Percentiles rank a stretch among this genome's conserved stretches.
Evolutionary conservation across 345 rosid genomes (phyloP).

Genomic region (Lepidium aucheri): DNA sequence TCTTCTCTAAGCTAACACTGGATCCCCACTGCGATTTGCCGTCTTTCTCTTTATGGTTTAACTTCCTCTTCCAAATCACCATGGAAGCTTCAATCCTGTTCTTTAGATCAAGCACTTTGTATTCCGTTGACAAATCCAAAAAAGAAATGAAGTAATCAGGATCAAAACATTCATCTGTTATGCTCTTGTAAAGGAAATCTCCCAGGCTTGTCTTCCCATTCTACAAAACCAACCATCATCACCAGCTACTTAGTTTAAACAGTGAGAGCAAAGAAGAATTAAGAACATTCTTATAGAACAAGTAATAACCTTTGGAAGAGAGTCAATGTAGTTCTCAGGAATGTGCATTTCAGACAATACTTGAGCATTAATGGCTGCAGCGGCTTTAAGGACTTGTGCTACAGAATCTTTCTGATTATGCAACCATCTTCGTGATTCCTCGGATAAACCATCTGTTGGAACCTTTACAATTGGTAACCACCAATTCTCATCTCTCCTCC

Average conservation of each 20-base stretch:
- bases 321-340: slow-evolving; percentile 80
- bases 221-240: slow-evolving; percentile 22
- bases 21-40: slow-evolving; percentile 85
- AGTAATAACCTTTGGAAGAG: slow-evolving; percentile 72
- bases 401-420: slow-evolving; percentile 74
- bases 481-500: slow-evolving; percentile 62
- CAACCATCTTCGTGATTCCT: slow-evolving; percentile 47
- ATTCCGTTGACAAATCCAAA: slow-evolving; percentile 74
- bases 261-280: neutral
- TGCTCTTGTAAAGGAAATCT: slow-evolving; percentile 69
- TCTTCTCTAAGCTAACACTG: slow-evolving; percentile 76
- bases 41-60: slow-evolving; percentile 70
- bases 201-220: slow-evolving; percentile 89
- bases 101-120: slow-evolving; percentile 78
- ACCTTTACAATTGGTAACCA: slow-evolving; percentile 83
- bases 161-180: slow-evolving; percentile 73
- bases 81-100: slow-evolving; percentile 92
- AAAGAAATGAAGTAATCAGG: slow-evolving; percentile 63
- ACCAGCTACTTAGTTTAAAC: neutral
- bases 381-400: slow-evolving; percentile 82
- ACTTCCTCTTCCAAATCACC: slow-evolving; percentile 85
- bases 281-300: neutral
- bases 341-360: slow-evolving; percentile 80
- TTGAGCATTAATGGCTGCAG: slow-evolving; percentile 78
- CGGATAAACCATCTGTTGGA: slow-evolving; percentile 61